Conservation (phyloP, 2,329 filamentous ascomycete species). For the Diplodia sapinea region DNA sequence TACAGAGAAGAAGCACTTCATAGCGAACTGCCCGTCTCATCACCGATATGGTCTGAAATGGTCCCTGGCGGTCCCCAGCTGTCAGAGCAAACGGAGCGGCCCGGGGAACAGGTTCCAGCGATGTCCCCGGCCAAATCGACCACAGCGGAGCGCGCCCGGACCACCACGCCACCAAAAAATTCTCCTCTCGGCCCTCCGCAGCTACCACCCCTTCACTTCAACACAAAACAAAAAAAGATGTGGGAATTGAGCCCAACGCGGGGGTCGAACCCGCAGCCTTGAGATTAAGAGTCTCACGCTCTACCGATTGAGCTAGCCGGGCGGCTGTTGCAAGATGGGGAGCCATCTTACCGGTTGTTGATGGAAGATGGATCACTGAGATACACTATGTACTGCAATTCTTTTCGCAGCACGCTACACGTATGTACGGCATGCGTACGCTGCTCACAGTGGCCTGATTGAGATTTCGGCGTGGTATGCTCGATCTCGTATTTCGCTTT, state of each 20-base stretch:
- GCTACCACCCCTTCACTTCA: slow-evolving; percentile 32
- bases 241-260: slow-evolving; percentile 32
- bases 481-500: neutral
- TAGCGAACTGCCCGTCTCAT: neutral
- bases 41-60: neutral
- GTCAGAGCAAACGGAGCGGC: neutral
- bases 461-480: neutral
- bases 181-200: neutral
- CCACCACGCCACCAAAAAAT: neutral
- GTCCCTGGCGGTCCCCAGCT: neutral
- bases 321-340: slow-evolving; percentile 8
- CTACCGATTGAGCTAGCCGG: slow-evolving; percentile 35
- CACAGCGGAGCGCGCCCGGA: neutral
- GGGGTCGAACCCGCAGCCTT: slow-evolving; percentile 32
- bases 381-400: neutral
- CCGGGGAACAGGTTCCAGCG: neutral
- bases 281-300: slow-evolving; percentile 35
- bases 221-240: slow-evolving; percentile 7
- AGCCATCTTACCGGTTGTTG: neutral
- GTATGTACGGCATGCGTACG: neutral
- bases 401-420: neutral
- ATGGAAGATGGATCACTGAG: neutral
- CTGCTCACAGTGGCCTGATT: neutral
- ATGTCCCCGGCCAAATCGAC: neutral
- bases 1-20: neutral